phyloP scores from a whole-genome alignment of 345 rosid genomes.

The Ceriops zippeliana region DNA sequence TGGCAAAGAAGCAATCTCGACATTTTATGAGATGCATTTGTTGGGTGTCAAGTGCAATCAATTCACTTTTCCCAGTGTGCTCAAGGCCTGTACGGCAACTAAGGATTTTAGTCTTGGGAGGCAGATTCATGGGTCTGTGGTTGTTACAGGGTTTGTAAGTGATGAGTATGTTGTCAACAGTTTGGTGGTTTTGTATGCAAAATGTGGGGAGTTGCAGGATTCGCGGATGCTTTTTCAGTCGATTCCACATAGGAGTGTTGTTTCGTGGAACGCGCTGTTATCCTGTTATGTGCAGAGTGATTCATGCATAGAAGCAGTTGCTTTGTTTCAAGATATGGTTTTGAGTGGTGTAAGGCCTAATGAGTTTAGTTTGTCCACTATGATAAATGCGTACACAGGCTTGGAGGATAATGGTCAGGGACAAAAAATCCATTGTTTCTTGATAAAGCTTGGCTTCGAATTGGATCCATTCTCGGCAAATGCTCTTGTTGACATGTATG shows the following conservation, averaged over 20 bases:
- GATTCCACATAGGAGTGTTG: constrained; percentile 44
- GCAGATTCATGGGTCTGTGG: constrained; percentile 54
- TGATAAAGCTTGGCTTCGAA: constrained; percentile 50
- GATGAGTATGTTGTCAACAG: constrained; percentile 60
- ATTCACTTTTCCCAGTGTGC: constrained; percentile 54
- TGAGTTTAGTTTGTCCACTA: constrained; percentile 56
- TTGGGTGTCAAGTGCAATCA: constrained; percentile 53
- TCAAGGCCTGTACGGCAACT: constrained; percentile 49
- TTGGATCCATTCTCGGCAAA: constrained; percentile 47
- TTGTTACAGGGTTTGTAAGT: constrained; percentile 46
- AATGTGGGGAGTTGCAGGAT: constrained; percentile 44
- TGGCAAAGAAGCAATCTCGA: constrained; percentile 37
- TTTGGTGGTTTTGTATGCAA: constrained; percentile 56
- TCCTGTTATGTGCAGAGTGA: constrained; percentile 52
- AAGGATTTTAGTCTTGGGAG: constrained; percentile 45
- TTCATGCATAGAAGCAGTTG: constrained; percentile 35
- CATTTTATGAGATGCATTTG: constrained; percentile 40
- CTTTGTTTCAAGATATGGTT: constrained; percentile 47
- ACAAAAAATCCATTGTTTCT: constrained; percentile 43
- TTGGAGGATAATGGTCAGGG: constrained; percentile 44
- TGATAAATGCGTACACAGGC: constrained; percentile 52
- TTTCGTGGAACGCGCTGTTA: constrained; percentile 57
- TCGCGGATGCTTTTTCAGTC: constrained; percentile 47
- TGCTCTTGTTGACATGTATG: constrained; percentile 73
- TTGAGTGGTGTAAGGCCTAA: constrained; percentile 47